phyloP scores from a whole-genome alignment of 2,329 filamentous ascomycete species.

The Simplicillium aogashimaense region DNA sequence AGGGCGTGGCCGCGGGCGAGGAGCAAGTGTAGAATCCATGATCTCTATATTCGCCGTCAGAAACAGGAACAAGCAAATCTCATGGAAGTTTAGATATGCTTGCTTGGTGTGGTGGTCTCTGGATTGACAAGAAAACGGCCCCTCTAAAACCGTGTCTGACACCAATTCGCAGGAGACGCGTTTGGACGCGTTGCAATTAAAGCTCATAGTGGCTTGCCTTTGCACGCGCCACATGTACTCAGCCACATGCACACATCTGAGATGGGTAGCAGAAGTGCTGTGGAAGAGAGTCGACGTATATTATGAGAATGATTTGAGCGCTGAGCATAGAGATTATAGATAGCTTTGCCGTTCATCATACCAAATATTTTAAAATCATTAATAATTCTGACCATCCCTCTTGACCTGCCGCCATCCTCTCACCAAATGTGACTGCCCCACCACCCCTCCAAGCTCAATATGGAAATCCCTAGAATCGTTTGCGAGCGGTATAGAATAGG shows the following conservation, averaged over 20 bases:
- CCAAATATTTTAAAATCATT: background rate
- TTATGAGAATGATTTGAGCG: slow-evolving; percentile 2
- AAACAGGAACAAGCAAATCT: background rate
- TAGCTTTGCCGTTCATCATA: too few relatives aligned
- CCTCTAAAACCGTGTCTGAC: background rate
- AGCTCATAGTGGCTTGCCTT: slow-evolving; percentile 16
- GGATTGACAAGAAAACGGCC: background rate
- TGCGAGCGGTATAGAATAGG: slow-evolving; percentile 1
- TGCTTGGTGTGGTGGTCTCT: background rate
- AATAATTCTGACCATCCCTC: too few relatives aligned
- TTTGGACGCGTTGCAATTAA: slow-evolving; percentile 30
- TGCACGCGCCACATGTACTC: slow-evolving; percentile 5
- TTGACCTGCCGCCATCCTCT: background rate
- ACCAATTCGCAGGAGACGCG: slow-evolving; percentile 24
- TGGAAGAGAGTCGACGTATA: background rate
- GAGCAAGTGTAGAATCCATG: slow-evolving; percentile 19
- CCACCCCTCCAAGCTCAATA: slow-evolving; percentile 3
- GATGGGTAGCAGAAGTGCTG: background rate
- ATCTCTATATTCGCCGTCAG: background rate
- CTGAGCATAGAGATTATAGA: too few relatives aligned
- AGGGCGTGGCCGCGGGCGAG: slow-evolving; percentile 53
- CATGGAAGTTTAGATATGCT: background rate
- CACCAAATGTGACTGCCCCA: slow-evolving; percentile 1
- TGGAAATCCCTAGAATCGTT: slow-evolving; percentile 3
- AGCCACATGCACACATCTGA: too few relatives aligned